Conservation (phyloP, 371 early-diverging fungal genomes). For the Coemansia sp. region DNA sequence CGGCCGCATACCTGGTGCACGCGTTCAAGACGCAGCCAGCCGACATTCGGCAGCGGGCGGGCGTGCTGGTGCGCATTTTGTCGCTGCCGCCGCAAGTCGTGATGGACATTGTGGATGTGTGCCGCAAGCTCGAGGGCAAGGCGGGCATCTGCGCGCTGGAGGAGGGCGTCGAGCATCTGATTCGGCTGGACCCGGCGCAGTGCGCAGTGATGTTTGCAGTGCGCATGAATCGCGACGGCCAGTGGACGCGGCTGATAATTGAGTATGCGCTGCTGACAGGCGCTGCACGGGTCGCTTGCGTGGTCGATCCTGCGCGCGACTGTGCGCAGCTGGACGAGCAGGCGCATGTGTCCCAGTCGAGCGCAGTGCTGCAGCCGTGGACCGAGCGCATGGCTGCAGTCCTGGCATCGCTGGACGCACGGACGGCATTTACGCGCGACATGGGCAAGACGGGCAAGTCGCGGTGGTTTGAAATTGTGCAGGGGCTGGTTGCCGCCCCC, state of each 20-base stretch:
- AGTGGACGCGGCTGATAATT: slow-evolving; percentile 21
- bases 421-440: slow-evolving; percentile 42
- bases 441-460: slow-evolving; percentile 49
- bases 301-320: slow-evolving; percentile 6
- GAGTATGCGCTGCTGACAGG: slow-evolving; percentile 35
- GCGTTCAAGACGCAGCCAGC: slow-evolving; percentile 32
- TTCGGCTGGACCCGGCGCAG: slow-evolving; percentile 24
- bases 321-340: neutral
- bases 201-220: slow-evolving; percentile 18
- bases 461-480: slow-evolving; percentile 37
- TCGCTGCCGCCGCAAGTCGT: slow-evolving; percentile 46
- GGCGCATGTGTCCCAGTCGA: neutral
- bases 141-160: slow-evolving; percentile 20
- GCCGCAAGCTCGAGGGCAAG: slow-evolving; percentile 18
- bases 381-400: slow-evolving; percentile 15
- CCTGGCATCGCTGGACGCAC: slow-evolving; percentile 17
- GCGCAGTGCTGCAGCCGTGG: slow-evolving; percentile 20
- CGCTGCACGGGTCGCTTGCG: slow-evolving; percentile 13
- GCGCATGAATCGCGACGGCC: slow-evolving; percentile 1
- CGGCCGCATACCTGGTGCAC: slow-evolving; percentile 19
- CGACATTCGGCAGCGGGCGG: slow-evolving; percentile 32
- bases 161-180: slow-evolving; percentile 30
- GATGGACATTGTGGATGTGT: slow-evolving; percentile 41
- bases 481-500: neutral
- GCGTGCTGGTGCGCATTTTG: slow-evolving; percentile 38